Base-by-base conservation (phyloP, 2,329 filamentous ascomycete species). In the Huntiella bhutanensis region DNA sequence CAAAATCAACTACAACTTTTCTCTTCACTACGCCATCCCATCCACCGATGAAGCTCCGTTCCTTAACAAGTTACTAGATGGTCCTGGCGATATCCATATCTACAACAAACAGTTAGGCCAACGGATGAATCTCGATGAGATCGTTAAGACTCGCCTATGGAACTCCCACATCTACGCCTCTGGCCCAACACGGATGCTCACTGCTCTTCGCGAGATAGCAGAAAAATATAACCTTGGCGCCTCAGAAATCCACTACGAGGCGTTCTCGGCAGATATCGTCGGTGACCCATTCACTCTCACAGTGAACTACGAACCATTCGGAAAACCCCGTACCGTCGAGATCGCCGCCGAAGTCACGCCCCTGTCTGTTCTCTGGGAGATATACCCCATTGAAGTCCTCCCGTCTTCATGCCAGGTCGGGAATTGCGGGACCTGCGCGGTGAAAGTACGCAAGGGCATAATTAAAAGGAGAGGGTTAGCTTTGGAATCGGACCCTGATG, bases 121-220 rank as follows among this genome's bases (percentile, higher is more conserved):
- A 52, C 62, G 72, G 8, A 65, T 80, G 58, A 61, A 76, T 51
- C 59, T 80, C 4, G 33, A 49, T 0, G 46, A 52, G 0, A 61
- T 73, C 4, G 64, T 80, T 16, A 54, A 57, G 1, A 55, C 52
- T 0, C 58, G 70, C 44, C 59, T 63, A 4, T 70, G 67, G 65
- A 74, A 72, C 53, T 69, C 69, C 7, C 69, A 71, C 44, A 58
- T 80, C 3, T 80, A 77, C 55, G 68, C 72, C 17, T 80, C 75
- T 55, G 76, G 77, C 0, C 74, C 76, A 0, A 53, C 55, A 6
- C 62, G 69, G 5, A 65, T 80, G 59, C 72, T 77, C 62, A 65
- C 71, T 4, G 69, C 67, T 38, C 67, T 70, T 0, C 55, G 55
- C 15, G 53, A 53, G 2, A 64, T 63, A 10, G 66, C 67, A 0